Evolutionary conservation across 176 grass and related monocot species (phyloP).

Genomic region (Secale cereale): DNA sequence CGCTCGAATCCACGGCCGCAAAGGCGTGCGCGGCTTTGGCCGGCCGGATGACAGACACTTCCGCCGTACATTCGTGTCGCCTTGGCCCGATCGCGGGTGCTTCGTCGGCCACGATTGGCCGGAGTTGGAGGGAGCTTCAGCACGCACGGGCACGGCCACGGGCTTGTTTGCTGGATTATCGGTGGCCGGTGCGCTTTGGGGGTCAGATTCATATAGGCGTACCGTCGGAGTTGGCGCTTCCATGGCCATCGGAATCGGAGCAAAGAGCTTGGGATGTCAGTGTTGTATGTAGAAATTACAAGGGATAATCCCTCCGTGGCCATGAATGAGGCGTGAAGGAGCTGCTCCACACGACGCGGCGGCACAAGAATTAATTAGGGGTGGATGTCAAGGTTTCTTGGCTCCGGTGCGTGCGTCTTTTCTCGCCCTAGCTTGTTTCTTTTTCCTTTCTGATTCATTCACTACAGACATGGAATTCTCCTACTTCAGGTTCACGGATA

Average conservation of each 20-base stretch:
- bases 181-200: not conserved
- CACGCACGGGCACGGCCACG: not conserved
- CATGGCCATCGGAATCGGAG: not conserved
- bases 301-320: not conserved
- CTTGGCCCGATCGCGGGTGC: not conserved
- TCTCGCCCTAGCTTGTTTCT: too few relatives aligned
- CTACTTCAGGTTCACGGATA: too few relatives aligned
- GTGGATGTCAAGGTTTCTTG: too few relatives aligned
- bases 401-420: too few relatives aligned
- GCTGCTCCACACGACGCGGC: not conserved
- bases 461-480: too few relatives aligned
- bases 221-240: not conserved
- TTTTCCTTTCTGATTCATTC: too few relatives aligned
- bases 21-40: not conserved
- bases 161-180: not conserved
- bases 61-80: conserved; percentile 16
- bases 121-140: not conserved
- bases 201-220: not conserved
- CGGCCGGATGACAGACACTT: not conserved
- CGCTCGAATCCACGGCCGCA: not conserved
- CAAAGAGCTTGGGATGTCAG: too few relatives aligned
- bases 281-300: not conserved
- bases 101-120: conserved; percentile 1
- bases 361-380: not conserved
- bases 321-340: not conserved